Evolutionary conservation across 306 rosid genomes (phyloP).

Genomic region (Lathyrus oleraceus): DNA sequence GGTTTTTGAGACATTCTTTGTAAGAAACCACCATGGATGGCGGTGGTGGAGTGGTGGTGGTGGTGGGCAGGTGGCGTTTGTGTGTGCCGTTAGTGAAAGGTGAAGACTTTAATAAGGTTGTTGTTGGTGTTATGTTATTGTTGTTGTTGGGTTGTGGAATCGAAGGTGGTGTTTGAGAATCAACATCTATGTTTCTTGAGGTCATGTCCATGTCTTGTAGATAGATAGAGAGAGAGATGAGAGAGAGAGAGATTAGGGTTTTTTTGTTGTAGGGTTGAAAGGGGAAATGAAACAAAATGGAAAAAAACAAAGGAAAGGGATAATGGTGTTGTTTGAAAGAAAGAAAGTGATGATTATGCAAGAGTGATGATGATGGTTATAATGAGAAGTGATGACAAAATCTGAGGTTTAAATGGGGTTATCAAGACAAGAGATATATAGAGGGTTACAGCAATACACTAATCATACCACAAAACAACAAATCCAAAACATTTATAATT

Average conservation of each 20-base stretch:
- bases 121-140: conserved; percentile 26
- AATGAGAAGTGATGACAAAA: conserved; percentile 49
- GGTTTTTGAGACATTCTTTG: conserved; percentile 88
- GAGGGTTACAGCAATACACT: conserved; percentile 46
- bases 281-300: conserved; percentile 13
- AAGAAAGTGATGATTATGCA: conserved; percentile 26
- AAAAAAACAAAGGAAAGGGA: neutral
- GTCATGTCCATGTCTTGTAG: conserved; percentile 56
- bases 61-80: conserved; percentile 43
- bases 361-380: conserved; percentile 48
- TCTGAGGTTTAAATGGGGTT: conserved; percentile 48
- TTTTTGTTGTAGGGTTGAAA: conserved; percentile 19
- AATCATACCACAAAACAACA: conserved; percentile 37
- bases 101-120: conserved; percentile 41
- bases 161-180: conserved; percentile 54
- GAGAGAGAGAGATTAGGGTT: conserved; percentile 48
- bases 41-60: conserved; percentile 1
- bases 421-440: conserved; percentile 7
- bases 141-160: conserved; percentile 38
- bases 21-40: conserved; percentile 39
- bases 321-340: conserved; percentile 29
- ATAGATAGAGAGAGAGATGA: neutral
- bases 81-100: conserved; percentile 58
- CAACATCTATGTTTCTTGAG: conserved; percentile 40
- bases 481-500: neutral